These are phyloP conservation scores for Fusarium nodosum DNA, from an alignment of 2,329 filamentous ascomycete genomes.

Conservation along the genomic window DNA sequence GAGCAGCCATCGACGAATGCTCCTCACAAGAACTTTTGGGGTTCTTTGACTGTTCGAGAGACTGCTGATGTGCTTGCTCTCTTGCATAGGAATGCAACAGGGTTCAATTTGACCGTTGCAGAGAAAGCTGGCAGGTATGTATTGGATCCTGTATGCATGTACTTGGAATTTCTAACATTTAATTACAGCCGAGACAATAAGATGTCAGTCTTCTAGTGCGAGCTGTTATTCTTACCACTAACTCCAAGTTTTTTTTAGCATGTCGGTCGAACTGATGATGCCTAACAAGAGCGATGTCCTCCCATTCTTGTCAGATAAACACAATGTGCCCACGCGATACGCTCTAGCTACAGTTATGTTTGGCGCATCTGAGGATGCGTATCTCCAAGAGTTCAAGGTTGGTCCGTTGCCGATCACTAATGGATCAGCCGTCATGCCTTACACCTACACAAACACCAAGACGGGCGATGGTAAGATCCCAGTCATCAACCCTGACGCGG, in stretches of 20 bases:
- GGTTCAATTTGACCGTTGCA: constrained; percentile 3
- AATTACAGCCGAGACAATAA: background rate
- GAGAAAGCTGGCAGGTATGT: background rate
- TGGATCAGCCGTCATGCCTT: background rate
- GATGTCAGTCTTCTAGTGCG: background rate
- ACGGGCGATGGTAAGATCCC: background rate
- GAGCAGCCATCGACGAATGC: background rate
- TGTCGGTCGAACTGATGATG: constrained; percentile 16
- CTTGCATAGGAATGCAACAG: background rate
- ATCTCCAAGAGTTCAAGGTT: constrained; percentile 16
- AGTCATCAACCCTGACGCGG: constrained; percentile 4
- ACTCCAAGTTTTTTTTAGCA: accelerated
- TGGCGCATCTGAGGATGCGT: background rate
- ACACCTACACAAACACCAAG: constrained; percentile 1
- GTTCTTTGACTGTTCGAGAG: background rate
- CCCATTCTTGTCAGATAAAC: background rate
- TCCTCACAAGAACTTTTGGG: constrained; percentile 23
- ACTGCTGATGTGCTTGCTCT: constrained; percentile 12
- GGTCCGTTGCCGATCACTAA: background rate
- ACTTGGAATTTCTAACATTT: background rate
- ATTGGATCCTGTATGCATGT: accelerated
- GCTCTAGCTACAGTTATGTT: constrained; percentile 6
- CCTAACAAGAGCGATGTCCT: constrained; percentile 13
- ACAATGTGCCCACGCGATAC: background rate
- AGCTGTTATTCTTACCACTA: accelerated